Percentiles rank a stretch among this genome's conserved stretches.
Conservation (phyloP, 345 rosid species). For the Citrus hindsii region DNA sequence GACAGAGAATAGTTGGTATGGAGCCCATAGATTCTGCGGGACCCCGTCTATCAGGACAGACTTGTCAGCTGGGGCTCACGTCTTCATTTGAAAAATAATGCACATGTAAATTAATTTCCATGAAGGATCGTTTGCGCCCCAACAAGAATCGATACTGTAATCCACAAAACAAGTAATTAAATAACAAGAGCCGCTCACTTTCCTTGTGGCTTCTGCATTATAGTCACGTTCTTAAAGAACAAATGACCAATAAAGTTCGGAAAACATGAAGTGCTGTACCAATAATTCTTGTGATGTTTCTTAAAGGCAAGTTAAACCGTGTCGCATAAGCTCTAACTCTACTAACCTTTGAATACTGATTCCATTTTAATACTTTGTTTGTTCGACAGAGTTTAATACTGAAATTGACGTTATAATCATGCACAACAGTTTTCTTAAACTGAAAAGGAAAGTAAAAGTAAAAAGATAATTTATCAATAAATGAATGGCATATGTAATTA, state of each 20-base stretch:
- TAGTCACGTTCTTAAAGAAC: not conserved
- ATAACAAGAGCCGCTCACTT: too few species aligned
- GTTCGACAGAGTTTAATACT: not conserved
- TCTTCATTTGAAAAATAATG: not conserved
- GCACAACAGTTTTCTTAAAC: not conserved
- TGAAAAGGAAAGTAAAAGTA: not conserved
- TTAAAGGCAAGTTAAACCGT: not conserved
- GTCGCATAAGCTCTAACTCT: not conserved
- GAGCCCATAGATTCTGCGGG: constrained; percentile 30
- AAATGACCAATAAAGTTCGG: not conserved
- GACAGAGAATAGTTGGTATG: constrained; percentile 1
- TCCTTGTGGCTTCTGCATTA: too few species aligned
- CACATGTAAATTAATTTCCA: not conserved
- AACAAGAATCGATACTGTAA: too few species aligned
- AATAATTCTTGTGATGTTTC: not conserved
- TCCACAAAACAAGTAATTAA: too few species aligned
- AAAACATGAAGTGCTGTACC: not conserved
- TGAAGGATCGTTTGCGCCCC: not conserved
- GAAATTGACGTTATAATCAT: not conserved
- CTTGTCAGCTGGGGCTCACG: not conserved
- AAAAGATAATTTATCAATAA: not conserved
- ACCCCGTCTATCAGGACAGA: constrained; percentile 9
- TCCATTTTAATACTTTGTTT: not conserved
- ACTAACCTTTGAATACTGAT: not conserved
- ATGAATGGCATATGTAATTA: too few species aligned